Base-by-base conservation (phyloP, 78 protist species). In the Dictyostelium intermedium region DNA sequence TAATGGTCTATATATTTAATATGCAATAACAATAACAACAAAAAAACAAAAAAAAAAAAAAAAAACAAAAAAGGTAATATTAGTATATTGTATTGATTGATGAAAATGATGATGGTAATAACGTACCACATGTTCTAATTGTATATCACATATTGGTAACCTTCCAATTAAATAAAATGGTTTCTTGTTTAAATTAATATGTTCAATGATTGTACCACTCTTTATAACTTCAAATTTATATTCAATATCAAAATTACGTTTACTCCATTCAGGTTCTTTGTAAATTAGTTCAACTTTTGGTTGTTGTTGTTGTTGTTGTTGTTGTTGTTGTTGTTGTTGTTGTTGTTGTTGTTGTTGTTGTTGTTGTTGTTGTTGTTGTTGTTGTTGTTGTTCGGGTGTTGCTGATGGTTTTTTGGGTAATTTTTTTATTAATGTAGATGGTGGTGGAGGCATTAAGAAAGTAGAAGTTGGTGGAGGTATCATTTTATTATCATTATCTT, bases 61-160 rank as follows among this genome's bases (percentile, higher is more conserved):
- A 25, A 61, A 8, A 61, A 25, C 1, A 25, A 32, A 11, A 32
- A 32, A 32, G 1, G 5, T 60, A 34, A 32, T 18, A 39, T 39
- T 45, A 56, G 41, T 41, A 53, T 16, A 23, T 7, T 53, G 45
- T 61, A 50, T 16, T 50, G 23, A 50, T 13, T 16, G 61, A 50
- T 16, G 16, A 18, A 30, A n/a, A n/a, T n/a, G n/a, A n/a, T n/a
- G n/a, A n/a, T n/a, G n/a, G n/a, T 39, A 39, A 39, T 1, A 6
- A 76, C 35, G 6, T 77, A 77, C 82, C 8, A 82, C 23, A 39
- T 92, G 91, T 7, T 92, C 96, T 53, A 84, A 35, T 50, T 25
- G 61, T 23, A 92, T 74, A 45, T 92, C 96, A 56, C 96, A 92
- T 47, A 92, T 84, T 23, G 96, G 96, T 43, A 92, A 18, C 61